Evolutionary conservation across 129 eudicot species (phyloP), one percentile per base, ranked within the genome.

Genomic region (Flaveria linearis): DNA sequence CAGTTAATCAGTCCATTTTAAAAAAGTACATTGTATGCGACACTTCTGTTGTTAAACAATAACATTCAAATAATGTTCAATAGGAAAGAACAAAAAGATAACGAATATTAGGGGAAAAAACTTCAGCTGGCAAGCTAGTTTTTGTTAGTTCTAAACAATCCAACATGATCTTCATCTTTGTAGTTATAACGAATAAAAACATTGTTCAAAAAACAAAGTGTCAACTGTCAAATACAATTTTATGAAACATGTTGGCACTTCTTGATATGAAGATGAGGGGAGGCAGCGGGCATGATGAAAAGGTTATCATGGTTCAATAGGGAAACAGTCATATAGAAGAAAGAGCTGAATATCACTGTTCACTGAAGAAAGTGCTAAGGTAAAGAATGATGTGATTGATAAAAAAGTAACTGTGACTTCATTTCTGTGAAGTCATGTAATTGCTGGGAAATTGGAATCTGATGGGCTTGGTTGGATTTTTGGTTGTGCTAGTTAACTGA

Each of bases 211-310:
- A 42, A 14, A 57, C 56, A 26, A 43, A 22, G 22, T 43, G 62
- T 53, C 65, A 43, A 22, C 15, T 43, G 62, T 53, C 65, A 71
- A 73, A 58, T 16, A 74, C n/a, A 43, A 23, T 45, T 74, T 58
- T 58, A 73, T 11, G 5, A n/a, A 61, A 60, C 25, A 61, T 61
- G 70, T 22, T 60, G 70, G 36, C 33, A 33, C 79, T 74, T 60
- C 47, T 60, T 45, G 26, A 74, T 60, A 58, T 42, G 66, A 5
- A 62, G 42, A 25, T 62, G 68, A 62, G n/a, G 6, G 41, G 41
- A 69, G 12, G 58, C 42, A 71, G n/a, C n/a, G 47, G 28, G 49
- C 14, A 51, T 71, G 20, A 28, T 15, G 46, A 8, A n/a, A 71
- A 28, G n/a, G 5, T 30, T 50, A 28, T 41, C 49, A 25, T 71